Base-by-base conservation (phyloP, 2,329 filamentous ascomycete genomes). In the Aspergillus uvarum region DNA sequence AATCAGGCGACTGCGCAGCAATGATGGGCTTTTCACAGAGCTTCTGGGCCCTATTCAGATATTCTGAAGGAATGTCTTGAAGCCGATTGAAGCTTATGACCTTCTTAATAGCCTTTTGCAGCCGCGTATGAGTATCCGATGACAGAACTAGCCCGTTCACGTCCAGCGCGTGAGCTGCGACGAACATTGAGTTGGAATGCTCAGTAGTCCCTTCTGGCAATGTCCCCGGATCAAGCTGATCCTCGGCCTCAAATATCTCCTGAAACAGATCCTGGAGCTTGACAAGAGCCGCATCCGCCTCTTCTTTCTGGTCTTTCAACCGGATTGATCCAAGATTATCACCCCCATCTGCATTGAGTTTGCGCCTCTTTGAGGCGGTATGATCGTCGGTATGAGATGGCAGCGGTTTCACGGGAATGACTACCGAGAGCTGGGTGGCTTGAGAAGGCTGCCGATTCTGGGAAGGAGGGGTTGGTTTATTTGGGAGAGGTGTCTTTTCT, bases 21-120 rank as follows among this genome's bases (percentile, higher is more conserved):
- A 87, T 86, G 49, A 98, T 79, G 10, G 88, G 85, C 5, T 83
- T 82, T 69, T 97, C 92, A 67, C 91, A 92, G 5, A 98, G 80
- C 60, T 87, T 90, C 72, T 96, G 89, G 10, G 96, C 78, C 38
- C 89, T 85, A 55, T 87, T 79, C 4, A 98, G 79, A 62, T 90
- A 84, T 26, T 96, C 91, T 2, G 92, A 80, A 0, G 92, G 87
- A 7, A 95, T 85, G 64, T 87, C 83, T 16, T 84, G 79, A 64
- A 96, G 89, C 59, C 88, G 87, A 24, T 85, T 86, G 26, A 89
- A 81, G 1, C 82, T 80, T 52, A 91, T 88, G 21, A 92, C 87
- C 68, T 90, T 92, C 52, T 87, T 85, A 29, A 98, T 82, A 10
- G 87, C 82, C 19, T 84, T 85, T 63, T 96, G 91, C 14, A 95